Evolutionary conservation across 2,329 filamentous ascomycete species (phyloP).

Genomic region (Exophiala aquamarina): DNA sequence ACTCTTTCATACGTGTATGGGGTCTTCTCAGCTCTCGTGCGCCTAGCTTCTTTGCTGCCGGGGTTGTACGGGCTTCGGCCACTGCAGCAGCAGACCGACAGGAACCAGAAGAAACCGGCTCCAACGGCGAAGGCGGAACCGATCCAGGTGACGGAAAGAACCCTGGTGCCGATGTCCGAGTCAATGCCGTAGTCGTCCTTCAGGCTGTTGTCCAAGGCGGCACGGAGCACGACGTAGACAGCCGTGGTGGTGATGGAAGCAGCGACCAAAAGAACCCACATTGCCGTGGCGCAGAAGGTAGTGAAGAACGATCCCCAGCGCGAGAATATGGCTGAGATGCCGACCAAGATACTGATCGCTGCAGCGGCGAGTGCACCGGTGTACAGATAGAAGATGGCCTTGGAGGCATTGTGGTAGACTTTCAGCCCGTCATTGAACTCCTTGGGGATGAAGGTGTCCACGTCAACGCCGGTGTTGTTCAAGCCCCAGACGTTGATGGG

Average conservation of each 20-base stretch:
- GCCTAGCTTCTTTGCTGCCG: conserved; percentile 18
- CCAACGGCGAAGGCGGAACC: conserved; percentile 73
- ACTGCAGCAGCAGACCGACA: conserved; percentile 88
- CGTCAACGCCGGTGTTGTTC: conserved; percentile 49
- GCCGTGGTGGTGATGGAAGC: conserved; percentile 74
- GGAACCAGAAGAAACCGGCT: conserved; percentile 84
- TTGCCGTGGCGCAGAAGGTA: conserved; percentile 67
- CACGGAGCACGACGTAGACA: conserved; percentile 68
- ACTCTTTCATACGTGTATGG: conserved; percentile 63
- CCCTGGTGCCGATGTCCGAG: conserved; percentile 65
- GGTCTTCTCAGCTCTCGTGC: conserved; percentile 57
- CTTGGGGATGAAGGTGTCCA: conserved; percentile 65
- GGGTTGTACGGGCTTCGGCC: conserved; percentile 53
- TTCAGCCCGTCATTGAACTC: conserved; percentile 67
- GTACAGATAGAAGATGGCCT: conserved; percentile 83
- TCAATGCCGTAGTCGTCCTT: conserved; percentile 68
- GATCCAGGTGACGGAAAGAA: conserved; percentile 75
- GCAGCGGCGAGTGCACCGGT: conserved; percentile 71
- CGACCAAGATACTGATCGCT: conserved; percentile 70
- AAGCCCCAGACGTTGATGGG: conserved; percentile 67
- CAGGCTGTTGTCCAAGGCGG: conserved; percentile 65
- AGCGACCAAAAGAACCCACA: conserved; percentile 60
- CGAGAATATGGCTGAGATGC: conserved; percentile 80
- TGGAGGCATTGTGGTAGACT: conserved; percentile 70
- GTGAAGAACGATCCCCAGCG: conserved; percentile 79